phyloP scores from a whole-genome alignment of 1,284 basidiomycete genomes.

The Stygiomarasmius scandens region DNA sequence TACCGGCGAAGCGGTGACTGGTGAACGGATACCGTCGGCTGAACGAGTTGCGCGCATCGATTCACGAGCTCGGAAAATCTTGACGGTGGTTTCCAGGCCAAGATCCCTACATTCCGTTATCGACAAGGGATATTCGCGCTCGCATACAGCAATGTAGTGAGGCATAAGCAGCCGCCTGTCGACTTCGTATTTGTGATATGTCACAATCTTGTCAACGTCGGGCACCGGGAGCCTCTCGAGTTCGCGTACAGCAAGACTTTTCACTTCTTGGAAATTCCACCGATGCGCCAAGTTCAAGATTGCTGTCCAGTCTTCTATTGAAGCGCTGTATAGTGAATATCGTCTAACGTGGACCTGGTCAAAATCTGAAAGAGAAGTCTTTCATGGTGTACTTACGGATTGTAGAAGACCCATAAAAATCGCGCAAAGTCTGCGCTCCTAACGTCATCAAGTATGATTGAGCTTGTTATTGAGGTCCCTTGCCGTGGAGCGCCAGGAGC shows the following conservation, averaged over 20 bases:
- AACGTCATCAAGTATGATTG: conserved; percentile 55
- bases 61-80: conserved; percentile 62
- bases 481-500: conserved; percentile 46
- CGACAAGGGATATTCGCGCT: conserved; percentile 56
- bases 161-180: conserved; percentile 56
- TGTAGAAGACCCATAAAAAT: conserved; percentile 74
- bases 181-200: conserved; percentile 58
- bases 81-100: conserved; percentile 60
- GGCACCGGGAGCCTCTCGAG: conserved; percentile 52
- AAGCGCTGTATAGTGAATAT: conserved; percentile 60
- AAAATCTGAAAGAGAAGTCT: neutral
- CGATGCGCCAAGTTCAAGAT: conserved; percentile 60
- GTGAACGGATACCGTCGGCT: conserved; percentile 43
- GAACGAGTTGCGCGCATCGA: conserved; percentile 43
- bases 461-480: conserved; percentile 48
- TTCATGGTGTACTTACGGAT: conserved; percentile 46
- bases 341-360: conserved; percentile 28
- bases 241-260: conserved; percentile 59
- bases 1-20: conserved; percentile 32
- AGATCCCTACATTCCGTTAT: conserved; percentile 58
- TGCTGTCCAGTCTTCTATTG: conserved; percentile 55
- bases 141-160: conserved; percentile 57
- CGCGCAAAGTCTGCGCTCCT: conserved; percentile 52
- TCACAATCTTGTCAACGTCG: conserved; percentile 58
- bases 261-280: conserved; percentile 65